Evolutionary conservation across 2,329 filamentous ascomycete species (phyloP).

Genomic region (Fusarium verrucosum): DNA sequence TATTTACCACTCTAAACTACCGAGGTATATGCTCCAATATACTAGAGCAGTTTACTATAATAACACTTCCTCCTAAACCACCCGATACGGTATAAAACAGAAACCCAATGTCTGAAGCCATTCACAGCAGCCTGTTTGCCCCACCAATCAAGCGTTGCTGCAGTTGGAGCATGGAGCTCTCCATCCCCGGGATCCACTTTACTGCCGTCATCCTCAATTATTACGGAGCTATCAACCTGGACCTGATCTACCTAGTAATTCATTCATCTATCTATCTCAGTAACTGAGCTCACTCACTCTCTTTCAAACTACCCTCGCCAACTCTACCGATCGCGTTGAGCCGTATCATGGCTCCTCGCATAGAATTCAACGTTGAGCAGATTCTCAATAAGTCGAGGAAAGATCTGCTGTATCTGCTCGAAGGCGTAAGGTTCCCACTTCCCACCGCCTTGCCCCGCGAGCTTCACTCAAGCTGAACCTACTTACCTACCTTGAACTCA

Average conservation of each 20-base stretch:
- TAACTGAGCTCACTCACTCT: conserved; percentile 30
- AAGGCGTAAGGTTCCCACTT: conserved; percentile 81
- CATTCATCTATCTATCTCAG: not conserved
- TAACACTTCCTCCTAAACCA: not conserved
- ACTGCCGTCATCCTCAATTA: conserved; percentile 33
- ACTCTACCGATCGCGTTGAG: conserved; percentile 52
- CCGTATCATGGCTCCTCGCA: conserved; percentile 72
- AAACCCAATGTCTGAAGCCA: not conserved
- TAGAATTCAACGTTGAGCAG: conserved; percentile 77
- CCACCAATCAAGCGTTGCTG: not conserved
- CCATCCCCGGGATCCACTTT: conserved; percentile 17
- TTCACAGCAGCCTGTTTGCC: not conserved
- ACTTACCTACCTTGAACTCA: conserved; percentile 1
- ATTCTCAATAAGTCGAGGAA: conserved; percentile 85
- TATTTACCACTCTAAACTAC: not conserved
- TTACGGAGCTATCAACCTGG: conserved; percentile 17
- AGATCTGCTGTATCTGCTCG: conserved; percentile 88
- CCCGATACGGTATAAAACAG: not conserved
- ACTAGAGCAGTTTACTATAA: not conserved
- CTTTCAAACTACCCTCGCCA: conserved; percentile 14
- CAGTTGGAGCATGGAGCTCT: not conserved
- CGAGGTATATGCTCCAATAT: too few species aligned
- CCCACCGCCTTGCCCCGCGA: conserved; percentile 27
- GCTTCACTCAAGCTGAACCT: conserved; percentile 8
- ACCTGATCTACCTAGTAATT: not conserved